Conservation (phyloP, 768 basidiomycete species). For the Boletus insuetus region DNA sequence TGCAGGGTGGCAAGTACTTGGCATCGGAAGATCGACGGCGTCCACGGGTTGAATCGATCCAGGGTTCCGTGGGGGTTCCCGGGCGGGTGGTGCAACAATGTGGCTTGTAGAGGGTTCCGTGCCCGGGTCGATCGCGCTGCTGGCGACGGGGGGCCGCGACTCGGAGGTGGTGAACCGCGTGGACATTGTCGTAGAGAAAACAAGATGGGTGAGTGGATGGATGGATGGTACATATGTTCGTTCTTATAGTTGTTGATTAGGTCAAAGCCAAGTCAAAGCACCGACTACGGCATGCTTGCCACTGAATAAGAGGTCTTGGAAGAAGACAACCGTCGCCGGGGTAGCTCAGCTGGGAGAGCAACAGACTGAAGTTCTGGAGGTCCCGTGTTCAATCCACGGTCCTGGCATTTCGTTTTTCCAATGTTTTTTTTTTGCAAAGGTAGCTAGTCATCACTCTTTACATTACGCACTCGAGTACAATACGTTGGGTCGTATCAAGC, state of each 20-base stretch:
- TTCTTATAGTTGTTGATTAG: slow-evolving; percentile 3
- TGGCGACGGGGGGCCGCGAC: background rate
- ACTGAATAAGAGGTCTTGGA: too few species aligned
- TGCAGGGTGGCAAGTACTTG: background rate
- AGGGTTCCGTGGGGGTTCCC: background rate
- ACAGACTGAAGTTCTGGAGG: slow-evolving; percentile 59
- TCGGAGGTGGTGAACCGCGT: background rate
- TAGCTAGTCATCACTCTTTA: background rate
- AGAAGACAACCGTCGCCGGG: slow-evolving; percentile 38
- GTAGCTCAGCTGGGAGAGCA: slow-evolving; percentile 77
- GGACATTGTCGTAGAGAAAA: background rate
- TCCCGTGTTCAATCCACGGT: slow-evolving; percentile 58
- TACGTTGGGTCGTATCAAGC: background rate
- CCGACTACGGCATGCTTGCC: too few species aligned
- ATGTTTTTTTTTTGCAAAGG: background rate
- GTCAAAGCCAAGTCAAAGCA: slow-evolving; percentile 4
- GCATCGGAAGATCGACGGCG: background rate
- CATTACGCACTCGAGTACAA: background rate
- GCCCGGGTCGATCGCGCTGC: background rate
- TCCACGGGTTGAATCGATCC: background rate
- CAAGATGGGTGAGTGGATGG: background rate
- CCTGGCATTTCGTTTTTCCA: slow-evolving; percentile 36
- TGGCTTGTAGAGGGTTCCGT: background rate
- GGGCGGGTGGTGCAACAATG: background rate
- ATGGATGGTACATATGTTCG: background rate